Evolutionary conservation across 2,329 filamentous ascomycete genomes (phyloP).

Genomic region (Huntiella bhutanensis): DNA sequence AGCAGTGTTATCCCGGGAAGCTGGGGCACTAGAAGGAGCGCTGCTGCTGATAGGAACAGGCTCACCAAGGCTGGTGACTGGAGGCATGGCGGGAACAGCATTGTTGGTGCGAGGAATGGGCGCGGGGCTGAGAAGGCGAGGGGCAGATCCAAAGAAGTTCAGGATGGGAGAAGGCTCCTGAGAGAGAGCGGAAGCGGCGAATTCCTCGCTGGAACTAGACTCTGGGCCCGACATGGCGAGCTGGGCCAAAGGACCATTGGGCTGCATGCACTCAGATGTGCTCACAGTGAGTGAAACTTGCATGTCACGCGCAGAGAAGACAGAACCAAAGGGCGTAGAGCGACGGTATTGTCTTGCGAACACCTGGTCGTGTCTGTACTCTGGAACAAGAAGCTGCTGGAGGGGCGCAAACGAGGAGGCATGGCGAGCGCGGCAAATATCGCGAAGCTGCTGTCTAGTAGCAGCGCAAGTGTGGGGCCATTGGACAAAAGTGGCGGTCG

Average conservation of each 20-base stretch:
- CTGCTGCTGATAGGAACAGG: background rate
- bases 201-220: slow-evolving; percentile 9
- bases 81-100: slow-evolving; percentile 13
- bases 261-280: slow-evolving; percentile 47
- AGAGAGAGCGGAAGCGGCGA: background rate
- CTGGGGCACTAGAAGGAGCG: slow-evolving; percentile 1
- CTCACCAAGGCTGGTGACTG: slow-evolving; percentile 1
- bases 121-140: slow-evolving; percentile 30
- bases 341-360: slow-evolving; percentile 30
- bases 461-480: slow-evolving; percentile 48
- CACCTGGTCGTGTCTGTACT: slow-evolving; percentile 33
- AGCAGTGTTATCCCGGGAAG: slow-evolving; percentile 26
- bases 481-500: slow-evolving; percentile 15
- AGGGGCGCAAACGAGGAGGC: slow-evolving; percentile 24
- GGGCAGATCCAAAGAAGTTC: slow-evolving; percentile 9
- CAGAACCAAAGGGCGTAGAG: slow-evolving; percentile 27
- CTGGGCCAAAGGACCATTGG: slow-evolving; percentile 39
- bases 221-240: slow-evolving; percentile 29
- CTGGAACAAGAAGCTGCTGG: slow-evolving; percentile 30
- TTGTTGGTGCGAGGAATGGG: slow-evolving; percentile 40
- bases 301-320: slow-evolving; percentile 44
- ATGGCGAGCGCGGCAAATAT: slow-evolving; percentile 40
- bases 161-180: slow-evolving; percentile 8
- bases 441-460: slow-evolving; percentile 41
- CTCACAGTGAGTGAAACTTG: slow-evolving; percentile 41